Conservation (phyloP, 352 stramenopile species). For the Paralagenidium karlingii region DNA sequence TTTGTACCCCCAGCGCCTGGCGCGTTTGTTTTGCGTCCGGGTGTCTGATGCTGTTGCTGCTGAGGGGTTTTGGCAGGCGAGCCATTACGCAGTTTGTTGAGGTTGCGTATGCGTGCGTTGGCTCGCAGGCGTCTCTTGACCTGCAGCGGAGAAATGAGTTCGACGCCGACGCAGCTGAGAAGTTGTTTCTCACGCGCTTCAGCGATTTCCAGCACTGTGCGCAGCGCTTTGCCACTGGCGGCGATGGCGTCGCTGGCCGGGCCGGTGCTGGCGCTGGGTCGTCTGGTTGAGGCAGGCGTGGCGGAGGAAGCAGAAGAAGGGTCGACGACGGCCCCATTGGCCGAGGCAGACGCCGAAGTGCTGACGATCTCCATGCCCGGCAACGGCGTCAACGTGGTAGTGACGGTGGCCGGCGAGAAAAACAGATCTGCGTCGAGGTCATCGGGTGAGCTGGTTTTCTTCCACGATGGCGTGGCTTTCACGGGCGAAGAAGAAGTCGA, state of each 20-base stretch:
- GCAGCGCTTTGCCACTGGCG: no score
- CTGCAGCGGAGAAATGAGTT: slow-evolving; percentile 69
- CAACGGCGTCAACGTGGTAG: slow-evolving; percentile 35
- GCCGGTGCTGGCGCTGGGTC: slow-evolving; percentile 2
- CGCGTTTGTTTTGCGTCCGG: slow-evolving; percentile 9
- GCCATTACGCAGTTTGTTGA: slow-evolving; percentile 15
- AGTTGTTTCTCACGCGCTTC: slow-evolving; percentile 70
- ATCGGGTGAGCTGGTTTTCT: not conserved
- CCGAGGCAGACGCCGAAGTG: slow-evolving; percentile 14
- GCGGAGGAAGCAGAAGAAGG: slow-evolving; percentile 8
- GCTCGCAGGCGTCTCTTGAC: slow-evolving; percentile 65
- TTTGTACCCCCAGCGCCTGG: slow-evolving; percentile 13
- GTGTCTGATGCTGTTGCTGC: slow-evolving; percentile 39
- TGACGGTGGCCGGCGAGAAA: slow-evolving; percentile 49
- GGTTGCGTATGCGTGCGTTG: slow-evolving; percentile 39
- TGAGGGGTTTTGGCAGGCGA: slow-evolving; percentile 16
- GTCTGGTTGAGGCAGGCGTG: not conserved
- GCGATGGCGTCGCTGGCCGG: no score
- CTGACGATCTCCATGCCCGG: slow-evolving; percentile 47
- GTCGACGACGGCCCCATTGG: slow-evolving; percentile 38
- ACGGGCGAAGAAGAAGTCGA: no score
- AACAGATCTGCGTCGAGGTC: slow-evolving; percentile 33
- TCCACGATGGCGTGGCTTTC: no score
- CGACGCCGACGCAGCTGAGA: slow-evolving; percentile 68
- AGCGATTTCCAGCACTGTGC: slow-evolving; percentile 59